Base-by-base conservation (phyloP, 2,329 filamentous ascomycete genomes). In the Hymenoscyphus salicellus region DNA sequence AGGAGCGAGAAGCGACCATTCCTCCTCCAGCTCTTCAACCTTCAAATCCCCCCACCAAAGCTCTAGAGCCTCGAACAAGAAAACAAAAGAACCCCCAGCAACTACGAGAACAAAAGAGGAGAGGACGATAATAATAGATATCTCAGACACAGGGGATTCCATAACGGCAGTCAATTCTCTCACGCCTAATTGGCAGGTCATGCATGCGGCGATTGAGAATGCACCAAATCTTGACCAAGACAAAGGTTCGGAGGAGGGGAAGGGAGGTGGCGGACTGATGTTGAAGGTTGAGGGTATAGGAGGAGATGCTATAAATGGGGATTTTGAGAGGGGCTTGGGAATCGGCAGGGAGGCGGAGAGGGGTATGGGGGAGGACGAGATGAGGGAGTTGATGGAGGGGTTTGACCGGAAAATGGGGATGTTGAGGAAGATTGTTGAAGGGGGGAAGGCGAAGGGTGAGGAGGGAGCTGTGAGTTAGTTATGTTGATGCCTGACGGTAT, bases 111-210 rank as follows among this genome's bases (percentile, higher is more conserved):
- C 14, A 66, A 65, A 49, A n/a, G 72, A 74, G 60, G 72, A 74
- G 23, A 69, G 85, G 58, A 78, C 84, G 43, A 74, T 89, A 55
- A 72, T 89, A 33, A 77, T 89, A 7, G 85, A 89, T 70, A 77
- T 89, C 20, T 76, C 78, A 16, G 76, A 78, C 16, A 72, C 75
- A 7, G 77, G 79, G 4, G 85, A 83, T 76, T 77, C 78, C 30
- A 85, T 98, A 0, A 80, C 84, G 0, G 86, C 86, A 63, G 89
- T 91, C 1, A 86, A 89, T 52, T 93, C 89, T 67, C 79, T 97
- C 14, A 90, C 86, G 8, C 79, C 88, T 0, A 85, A 89, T 59
- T 98, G 94, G 88, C 87, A 89, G 71, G 81, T 89, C 16, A 78
- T 86, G 38, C 77, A 78, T 17, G 82, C 83, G 0, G 77, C 78